Evolutionary conservation across 768 basidiomycete genomes (phyloP).

Genomic region (Xerocomellus amylosporus): DNA sequence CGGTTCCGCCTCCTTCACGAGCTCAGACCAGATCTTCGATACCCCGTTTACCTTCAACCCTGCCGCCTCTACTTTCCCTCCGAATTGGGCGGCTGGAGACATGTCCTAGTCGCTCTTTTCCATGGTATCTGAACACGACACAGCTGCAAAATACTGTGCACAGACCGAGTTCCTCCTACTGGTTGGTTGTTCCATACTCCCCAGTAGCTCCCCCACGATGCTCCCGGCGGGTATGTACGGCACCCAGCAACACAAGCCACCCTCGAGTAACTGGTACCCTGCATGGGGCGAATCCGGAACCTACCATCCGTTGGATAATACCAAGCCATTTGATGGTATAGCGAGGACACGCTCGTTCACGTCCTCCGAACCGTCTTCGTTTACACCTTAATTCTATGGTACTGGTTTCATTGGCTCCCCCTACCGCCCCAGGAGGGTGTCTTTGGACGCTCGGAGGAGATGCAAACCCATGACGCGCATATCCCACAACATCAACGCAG

Average conservation of each 20-base stretch:
- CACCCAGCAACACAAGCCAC: conserved; percentile 16
- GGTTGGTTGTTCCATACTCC: conserved; percentile 18
- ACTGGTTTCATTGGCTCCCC: conserved; percentile 20
- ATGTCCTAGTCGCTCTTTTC: conserved; percentile 19
- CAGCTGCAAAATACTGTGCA: conserved; percentile 45
- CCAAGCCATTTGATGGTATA: conserved; percentile 25
- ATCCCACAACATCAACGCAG: conserved; percentile 18
- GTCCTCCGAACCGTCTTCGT: conserved; percentile 23
- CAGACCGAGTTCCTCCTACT: conserved; percentile 46
- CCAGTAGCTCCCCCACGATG: conserved; percentile 2
- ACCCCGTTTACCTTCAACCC: conserved; percentile 33
- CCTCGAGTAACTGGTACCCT: conserved; percentile 23
- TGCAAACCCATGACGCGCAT: conserved; percentile 19
- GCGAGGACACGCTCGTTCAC: conserved; percentile 18
- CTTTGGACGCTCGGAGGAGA: conserved; percentile 34
- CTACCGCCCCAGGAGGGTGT: conserved; percentile 33
- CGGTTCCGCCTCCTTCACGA: conserved; percentile 16
- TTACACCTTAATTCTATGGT: conserved; percentile 21
- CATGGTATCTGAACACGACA: conserved; percentile 35
- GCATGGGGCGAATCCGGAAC: conserved; percentile 27
- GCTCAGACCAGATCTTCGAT: conserved; percentile 29
- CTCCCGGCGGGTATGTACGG: conserved; percentile 19
- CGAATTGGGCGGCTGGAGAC: conserved; percentile 20
- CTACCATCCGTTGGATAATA: conserved; percentile 28
- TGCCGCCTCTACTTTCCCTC: conserved; percentile 16